Conservation (phyloP, 202 grass and related monocot species). For the Setaria italica region DNA sequence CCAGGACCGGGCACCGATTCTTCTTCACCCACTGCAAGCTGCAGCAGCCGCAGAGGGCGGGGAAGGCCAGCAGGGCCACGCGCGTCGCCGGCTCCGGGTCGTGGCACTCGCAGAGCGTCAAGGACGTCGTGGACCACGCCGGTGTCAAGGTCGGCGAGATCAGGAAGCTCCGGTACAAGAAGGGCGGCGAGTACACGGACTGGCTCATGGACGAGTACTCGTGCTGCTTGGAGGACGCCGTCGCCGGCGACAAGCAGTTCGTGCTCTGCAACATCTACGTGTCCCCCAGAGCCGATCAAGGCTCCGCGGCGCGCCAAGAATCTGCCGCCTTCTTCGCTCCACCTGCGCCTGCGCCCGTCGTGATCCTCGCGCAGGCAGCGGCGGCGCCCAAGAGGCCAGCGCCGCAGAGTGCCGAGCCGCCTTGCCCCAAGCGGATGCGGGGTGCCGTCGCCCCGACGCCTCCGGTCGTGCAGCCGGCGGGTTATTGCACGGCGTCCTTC, state of each 20-base stretch:
- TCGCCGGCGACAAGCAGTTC: not conserved
- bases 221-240: not conserved
- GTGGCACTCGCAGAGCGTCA: not conserved
- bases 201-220: conserved; percentile 9
- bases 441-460: not conserved
- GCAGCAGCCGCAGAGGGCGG: not conserved
- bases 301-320: not conserved
- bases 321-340: not conserved
- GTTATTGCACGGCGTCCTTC: too few relatives aligned
- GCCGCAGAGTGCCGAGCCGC: not conserved
- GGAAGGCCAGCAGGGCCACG: not conserved
- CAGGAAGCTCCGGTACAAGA: not conserved
- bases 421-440: not conserved
- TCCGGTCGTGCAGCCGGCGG: not conserved
- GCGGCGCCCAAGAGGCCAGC: not conserved
- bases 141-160: not conserved
- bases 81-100: conserved; percentile 10
- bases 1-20: conserved; percentile 3
- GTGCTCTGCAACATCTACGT: conserved; percentile 24
- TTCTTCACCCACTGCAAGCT: conserved; percentile 20
- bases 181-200: not conserved
- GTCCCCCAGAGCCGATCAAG: not conserved
- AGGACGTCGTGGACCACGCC: not conserved
- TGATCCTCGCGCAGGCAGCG: not conserved
- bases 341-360: not conserved